Conservation (phyloP, 108 stramenopile genomes). For the Poteriospumella lacustris region DNA sequence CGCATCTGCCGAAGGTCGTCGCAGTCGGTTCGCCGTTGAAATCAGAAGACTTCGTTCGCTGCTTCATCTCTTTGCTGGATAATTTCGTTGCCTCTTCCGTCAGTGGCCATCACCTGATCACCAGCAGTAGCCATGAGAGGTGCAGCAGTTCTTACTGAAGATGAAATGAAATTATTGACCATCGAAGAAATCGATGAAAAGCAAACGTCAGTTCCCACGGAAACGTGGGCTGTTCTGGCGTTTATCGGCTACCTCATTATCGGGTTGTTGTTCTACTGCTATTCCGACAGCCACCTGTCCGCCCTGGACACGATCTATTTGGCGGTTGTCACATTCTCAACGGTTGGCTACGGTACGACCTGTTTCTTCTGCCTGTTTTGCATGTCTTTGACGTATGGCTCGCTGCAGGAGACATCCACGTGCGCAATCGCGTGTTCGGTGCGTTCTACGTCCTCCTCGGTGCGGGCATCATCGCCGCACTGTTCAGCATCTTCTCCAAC, state of each 20-base stretch:
- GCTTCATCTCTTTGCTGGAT: no score
- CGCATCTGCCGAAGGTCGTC: no score
- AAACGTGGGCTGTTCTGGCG: background rate
- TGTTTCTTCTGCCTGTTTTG: background rate
- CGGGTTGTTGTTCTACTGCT: background rate
- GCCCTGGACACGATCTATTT: conserved; percentile 22
- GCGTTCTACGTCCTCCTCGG: background rate
- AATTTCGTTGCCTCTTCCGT: no score
- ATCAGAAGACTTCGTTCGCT: no score
- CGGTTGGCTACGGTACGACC: conserved; percentile 31
- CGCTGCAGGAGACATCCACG: background rate
- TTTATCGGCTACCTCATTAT: conserved; percentile 1
- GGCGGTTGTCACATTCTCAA: conserved; percentile 20
- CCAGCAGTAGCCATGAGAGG: no score
- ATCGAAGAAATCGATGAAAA: background rate
- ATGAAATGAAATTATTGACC: background rate
- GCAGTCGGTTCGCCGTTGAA: no score
- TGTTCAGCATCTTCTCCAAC: background rate
- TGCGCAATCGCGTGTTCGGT: background rate
- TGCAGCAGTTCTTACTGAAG: no score
- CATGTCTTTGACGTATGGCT: background rate
- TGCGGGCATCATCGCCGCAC: background rate
- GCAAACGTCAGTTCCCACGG: background rate
- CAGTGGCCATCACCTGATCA: no score
- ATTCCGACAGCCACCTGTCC: background rate